Evolutionary conservation across 495 filamentous ascomycete genomes (phyloP).

Genomic region (Jackrogersella minutella): DNA sequence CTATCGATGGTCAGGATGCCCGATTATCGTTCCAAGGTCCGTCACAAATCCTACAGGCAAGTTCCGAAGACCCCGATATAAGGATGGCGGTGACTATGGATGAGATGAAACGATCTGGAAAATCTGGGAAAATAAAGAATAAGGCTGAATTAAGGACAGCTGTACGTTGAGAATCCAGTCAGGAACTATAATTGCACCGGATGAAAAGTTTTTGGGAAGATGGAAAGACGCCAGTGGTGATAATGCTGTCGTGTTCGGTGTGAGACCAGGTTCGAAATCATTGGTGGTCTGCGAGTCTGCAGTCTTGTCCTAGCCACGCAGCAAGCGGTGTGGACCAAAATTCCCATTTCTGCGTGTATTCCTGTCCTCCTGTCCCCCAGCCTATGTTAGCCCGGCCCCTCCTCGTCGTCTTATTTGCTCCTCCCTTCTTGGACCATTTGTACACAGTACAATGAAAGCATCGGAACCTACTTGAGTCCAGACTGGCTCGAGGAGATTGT

Average conservation of each 20-base stretch:
- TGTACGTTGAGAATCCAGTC: not conserved
- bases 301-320: slow-evolving; percentile 21
- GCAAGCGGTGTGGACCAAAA: slow-evolving; percentile 37
- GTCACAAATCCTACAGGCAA: slow-evolving; percentile 9
- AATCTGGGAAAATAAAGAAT: not conserved
- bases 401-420: slow-evolving; percentile 14
- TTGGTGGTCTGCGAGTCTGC: slow-evolving; percentile 30
- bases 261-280: slow-evolving; percentile 26
- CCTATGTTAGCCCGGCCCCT: slow-evolving; percentile 11
- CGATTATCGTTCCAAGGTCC: slow-evolving; percentile 1
- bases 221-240: slow-evolving; percentile 26
- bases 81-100: slow-evolving; percentile 5
- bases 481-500: slow-evolving; percentile 9
- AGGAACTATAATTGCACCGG: slow-evolving; percentile 9
- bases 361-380: slow-evolving; percentile 1
- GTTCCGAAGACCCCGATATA: slow-evolving; percentile 23
- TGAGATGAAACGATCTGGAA: slow-evolving; percentile 3
- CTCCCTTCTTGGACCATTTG: slow-evolving; percentile 20
- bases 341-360: slow-evolving; percentile 16
- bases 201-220: slow-evolving; percentile 11
- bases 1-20: slow-evolving; percentile 7
- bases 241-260: slow-evolving; percentile 42
- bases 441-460: slow-evolving; percentile 40
- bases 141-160: slow-evolving; percentile 3
- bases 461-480: slow-evolving; percentile 29